Percentiles rank a stretch among this genome's conserved stretches.
These are phyloP conservation scores for Phaeotremella skinneri DNA, from an alignment of 768 basidiomycete genomes.

Conservation along the genomic window DNA sequence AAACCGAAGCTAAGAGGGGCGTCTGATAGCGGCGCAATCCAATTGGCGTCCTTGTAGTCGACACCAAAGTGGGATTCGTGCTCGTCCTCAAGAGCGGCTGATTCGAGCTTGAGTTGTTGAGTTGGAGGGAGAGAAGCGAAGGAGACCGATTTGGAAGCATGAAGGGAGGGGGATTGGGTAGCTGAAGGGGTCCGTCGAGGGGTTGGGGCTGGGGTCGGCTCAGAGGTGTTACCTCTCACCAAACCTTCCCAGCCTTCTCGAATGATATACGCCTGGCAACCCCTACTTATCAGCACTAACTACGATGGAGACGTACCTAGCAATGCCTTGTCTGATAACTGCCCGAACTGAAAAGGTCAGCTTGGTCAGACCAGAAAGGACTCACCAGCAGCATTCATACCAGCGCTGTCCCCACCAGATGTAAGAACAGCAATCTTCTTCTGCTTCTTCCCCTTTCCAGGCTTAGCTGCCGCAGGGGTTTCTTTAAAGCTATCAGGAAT, in stretches of 20 bases:
- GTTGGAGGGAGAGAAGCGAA: constrained; percentile 48
- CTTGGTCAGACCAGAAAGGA: background rate
- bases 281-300: constrained; percentile 57
- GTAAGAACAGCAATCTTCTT: constrained; percentile 95
- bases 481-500: constrained; percentile 21
- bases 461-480: constrained; percentile 2
- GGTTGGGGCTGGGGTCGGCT: constrained; percentile 34
- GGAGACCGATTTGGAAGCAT: constrained; percentile 39
- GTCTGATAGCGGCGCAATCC: constrained; percentile 37
- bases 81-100: constrained; percentile 9
- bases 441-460: constrained; percentile 28
- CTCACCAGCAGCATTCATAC: constrained; percentile 55
- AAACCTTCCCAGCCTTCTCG: constrained; percentile 98
- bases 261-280: constrained; percentile 92
- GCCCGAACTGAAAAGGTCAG: constrained; percentile 80
- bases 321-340: constrained; percentile 86
- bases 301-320: constrained; percentile 61
- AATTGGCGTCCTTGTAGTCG: constrained; percentile 27
- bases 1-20: constrained; percentile 50
- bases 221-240: constrained; percentile 77
- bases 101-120: constrained; percentile 38
- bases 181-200: constrained; percentile 41
- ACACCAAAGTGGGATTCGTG: constrained; percentile 17
- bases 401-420: constrained; percentile 94
- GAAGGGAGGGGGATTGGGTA: constrained; percentile 23